phyloP scores from a whole-genome alignment of 495 filamentous ascomycete genomes.

The Alectoria sarmentosa region DNA sequence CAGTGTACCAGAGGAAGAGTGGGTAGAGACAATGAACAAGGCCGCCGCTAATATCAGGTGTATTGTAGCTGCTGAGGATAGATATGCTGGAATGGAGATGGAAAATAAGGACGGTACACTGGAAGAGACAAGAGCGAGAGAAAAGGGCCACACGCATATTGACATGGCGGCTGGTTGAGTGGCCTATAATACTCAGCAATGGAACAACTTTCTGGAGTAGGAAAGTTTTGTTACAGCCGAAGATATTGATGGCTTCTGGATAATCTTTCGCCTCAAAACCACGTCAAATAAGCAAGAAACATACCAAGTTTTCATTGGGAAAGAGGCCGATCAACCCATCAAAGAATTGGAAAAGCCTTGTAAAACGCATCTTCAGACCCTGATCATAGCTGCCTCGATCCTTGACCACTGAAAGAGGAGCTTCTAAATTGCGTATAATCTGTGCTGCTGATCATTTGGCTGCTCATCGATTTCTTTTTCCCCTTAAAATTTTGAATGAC shows the following conservation, averaged over 20 bases:
- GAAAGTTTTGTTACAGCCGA: not conserved
- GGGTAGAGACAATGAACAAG: conserved; percentile 96
- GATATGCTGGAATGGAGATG: conserved; percentile 51
- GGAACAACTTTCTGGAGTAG: not conserved
- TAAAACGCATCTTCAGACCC: not conserved
- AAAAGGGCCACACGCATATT: not conserved
- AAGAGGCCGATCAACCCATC: not conserved
- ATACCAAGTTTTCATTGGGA: not conserved
- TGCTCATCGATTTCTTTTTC: not conserved
- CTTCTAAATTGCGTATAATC: not conserved
- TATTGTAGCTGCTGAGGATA: conserved; percentile 75
- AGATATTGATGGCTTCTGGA: not conserved
- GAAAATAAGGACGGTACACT: not conserved
- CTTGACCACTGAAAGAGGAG: not conserved
- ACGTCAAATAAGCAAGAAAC: not conserved
- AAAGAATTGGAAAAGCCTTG: not conserved
- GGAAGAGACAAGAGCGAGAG: not conserved
- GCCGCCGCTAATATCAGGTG: conserved; percentile 79
- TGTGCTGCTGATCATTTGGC: not conserved
- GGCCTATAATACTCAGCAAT: not conserved
- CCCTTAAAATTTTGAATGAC: not conserved
- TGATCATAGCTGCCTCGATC: not conserved
- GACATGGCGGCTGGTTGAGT: conserved; percentile 15
- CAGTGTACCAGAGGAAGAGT: conserved; percentile 89
- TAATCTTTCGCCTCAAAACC: not conserved